Evolutionary conservation across 2,329 filamentous ascomycete genomes (phyloP).

Genomic region (Verticillium longisporum): DNA sequence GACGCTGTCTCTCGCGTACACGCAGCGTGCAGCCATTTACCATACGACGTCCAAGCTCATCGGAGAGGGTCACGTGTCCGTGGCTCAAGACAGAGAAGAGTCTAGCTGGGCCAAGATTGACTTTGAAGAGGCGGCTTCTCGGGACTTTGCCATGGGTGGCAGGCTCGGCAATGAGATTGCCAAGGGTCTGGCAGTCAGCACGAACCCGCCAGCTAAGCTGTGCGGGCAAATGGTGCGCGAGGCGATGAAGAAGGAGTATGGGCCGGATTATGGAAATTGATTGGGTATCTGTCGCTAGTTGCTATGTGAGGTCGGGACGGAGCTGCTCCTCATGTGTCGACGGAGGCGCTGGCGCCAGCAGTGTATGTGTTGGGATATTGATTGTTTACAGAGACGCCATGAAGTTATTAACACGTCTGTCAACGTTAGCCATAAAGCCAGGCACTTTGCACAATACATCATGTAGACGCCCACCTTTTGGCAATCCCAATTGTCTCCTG

Average conservation of each 20-base stretch:
- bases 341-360: background rate
- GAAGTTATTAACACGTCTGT: slow-evolving; percentile 15
- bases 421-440: too few relatives aligned
- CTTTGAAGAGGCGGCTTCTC: slow-evolving; percentile 56
- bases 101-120: slow-evolving; percentile 42
- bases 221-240: slow-evolving; percentile 64
- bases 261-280: slow-evolving; percentile 34
- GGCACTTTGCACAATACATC: too few relatives aligned
- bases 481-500: slow-evolving; percentile 41
- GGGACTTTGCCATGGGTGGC: slow-evolving; percentile 57
- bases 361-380: too few relatives aligned
- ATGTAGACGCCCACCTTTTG: slow-evolving; percentile 28
- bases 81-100: slow-evolving; percentile 35
- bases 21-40: slow-evolving; percentile 62
- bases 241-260: slow-evolving; percentile 64
- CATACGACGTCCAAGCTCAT: slow-evolving; percentile 50
- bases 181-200: slow-evolving; percentile 55
- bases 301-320: background rate
- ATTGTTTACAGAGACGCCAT: background rate
- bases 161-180: slow-evolving; percentile 60
- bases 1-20: slow-evolving; percentile 63
- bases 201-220: slow-evolving; percentile 62
- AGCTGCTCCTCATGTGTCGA: background rate
- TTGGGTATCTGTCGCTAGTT: slow-evolving; percentile 4
- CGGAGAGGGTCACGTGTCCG: slow-evolving; percentile 24